Conservation (phyloP, 495 filamentous ascomycete genomes). For the Alectoria sarmentosa region DNA sequence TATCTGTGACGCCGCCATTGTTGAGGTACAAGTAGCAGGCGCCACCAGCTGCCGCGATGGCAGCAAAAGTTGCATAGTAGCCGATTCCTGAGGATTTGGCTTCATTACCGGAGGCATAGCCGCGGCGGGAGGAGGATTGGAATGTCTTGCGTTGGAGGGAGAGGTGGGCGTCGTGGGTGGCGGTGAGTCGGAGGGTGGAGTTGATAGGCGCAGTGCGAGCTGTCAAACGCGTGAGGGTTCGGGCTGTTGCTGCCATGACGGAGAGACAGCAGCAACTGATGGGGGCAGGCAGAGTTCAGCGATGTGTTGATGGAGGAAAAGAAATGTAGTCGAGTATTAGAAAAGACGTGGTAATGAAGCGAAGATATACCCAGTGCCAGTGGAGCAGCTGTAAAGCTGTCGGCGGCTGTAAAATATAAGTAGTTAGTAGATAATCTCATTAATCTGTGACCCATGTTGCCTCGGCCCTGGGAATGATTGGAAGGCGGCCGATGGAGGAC, state of each 20-base stretch:
- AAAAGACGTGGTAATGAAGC: background rate
- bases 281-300: background rate
- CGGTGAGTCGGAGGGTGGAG: constrained; percentile 41
- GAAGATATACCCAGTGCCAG: too few relatives aligned
- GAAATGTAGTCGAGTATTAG: too few relatives aligned
- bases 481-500: background rate
- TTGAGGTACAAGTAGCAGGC: constrained; percentile 63
- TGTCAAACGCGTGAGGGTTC: constrained; percentile 44
- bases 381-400: background rate
- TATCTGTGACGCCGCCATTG: constrained; percentile 36
- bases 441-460: too few relatives aligned
- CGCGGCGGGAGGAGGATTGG: constrained; percentile 58
- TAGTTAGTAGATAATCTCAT: too few relatives aligned
- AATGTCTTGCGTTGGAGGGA: constrained; percentile 50
- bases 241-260: constrained; percentile 52
- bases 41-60: constrained; percentile 56
- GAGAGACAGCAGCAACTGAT: background rate
- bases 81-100: constrained; percentile 45
- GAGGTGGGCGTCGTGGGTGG: constrained; percentile 46
- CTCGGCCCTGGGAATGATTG: too few relatives aligned
- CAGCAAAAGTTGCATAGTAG: constrained; percentile 47
- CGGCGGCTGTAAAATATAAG: constrained; percentile 4
- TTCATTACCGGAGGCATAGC: constrained; percentile 64
- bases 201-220: constrained; percentile 42
- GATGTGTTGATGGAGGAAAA: background rate